A percentile compares a stretch with the other conserved stretches of the same genome.
Evolutionary conservation across 768 basidiomycete species (phyloP).

Genomic region (Leucosporidium scottii): DNA sequence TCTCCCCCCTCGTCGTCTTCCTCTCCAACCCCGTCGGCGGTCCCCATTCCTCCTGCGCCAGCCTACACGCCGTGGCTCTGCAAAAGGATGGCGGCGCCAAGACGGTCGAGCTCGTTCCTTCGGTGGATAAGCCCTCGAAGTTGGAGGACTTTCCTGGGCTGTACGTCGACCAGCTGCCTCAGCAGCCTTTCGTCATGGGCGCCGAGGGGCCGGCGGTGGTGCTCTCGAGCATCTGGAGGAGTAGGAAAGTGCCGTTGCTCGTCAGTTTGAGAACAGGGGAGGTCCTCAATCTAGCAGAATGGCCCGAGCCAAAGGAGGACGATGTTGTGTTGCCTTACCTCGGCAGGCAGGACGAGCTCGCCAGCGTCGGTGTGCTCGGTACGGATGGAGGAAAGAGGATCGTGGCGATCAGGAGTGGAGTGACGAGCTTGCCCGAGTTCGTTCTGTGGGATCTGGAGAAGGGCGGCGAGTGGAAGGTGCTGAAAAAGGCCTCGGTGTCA

Average conservation of each 20-base stretch:
- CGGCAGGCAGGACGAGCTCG: conserved; percentile 38
- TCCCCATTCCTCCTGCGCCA: conserved; percentile 54
- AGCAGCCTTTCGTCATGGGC: conserved; percentile 45
- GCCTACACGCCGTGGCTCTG: conserved; percentile 44
- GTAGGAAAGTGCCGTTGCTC: conserved; percentile 50
- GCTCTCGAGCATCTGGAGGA: conserved; percentile 53
- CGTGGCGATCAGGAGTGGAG: conserved; percentile 11
- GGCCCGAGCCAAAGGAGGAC: conserved; percentile 47
- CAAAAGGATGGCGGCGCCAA: not conserved
- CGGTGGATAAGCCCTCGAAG: conserved; percentile 44
- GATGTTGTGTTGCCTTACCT: conserved; percentile 51
- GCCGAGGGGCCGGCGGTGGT: conserved; percentile 41
- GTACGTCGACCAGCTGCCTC: conserved; percentile 51
- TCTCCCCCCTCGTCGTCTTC: conserved; percentile 48
- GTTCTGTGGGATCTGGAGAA: conserved; percentile 47
- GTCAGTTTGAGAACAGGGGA: conserved; percentile 47
- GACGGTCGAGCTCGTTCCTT: conserved; percentile 44
- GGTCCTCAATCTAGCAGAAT: conserved; percentile 51
- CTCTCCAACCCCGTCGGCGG: conserved; percentile 55
- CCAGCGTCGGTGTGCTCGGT: conserved; percentile 22
- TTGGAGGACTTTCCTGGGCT: conserved; percentile 56
- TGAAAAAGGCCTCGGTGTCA: conserved; percentile 48
- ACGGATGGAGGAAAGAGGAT: conserved; percentile 30
- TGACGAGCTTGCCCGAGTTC: conserved; percentile 47
- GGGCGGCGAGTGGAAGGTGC: conserved; percentile 43